These are phyloP conservation scores for Hymenoscyphus salicellus DNA, from an alignment of 2,329 filamentous ascomycete species.

Conservation along the genomic window DNA sequence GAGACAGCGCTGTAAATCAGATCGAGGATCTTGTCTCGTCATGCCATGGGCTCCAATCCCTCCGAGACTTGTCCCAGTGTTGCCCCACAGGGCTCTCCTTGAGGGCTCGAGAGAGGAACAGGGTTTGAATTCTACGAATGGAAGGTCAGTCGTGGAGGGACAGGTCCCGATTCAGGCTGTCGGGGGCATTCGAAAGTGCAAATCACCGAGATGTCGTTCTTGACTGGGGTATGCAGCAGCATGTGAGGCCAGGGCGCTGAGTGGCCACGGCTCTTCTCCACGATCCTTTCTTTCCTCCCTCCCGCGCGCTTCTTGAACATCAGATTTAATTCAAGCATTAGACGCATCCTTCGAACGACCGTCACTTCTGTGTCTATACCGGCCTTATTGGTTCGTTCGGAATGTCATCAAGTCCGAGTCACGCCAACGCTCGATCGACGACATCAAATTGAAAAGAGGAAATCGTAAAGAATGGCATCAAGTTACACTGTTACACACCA, in stretches of 20 bases:
- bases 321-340: conserved; percentile 2
- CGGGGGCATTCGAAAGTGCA: neutral
- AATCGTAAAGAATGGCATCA: neutral
- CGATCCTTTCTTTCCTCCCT: neutral
- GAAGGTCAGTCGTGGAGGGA: neutral
- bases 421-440: no score
- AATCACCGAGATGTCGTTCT: conserved; percentile 5
- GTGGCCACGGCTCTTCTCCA: conserved; percentile 2
- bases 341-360: neutral
- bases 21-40: neutral
- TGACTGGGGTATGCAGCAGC: neutral
- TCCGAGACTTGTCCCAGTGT: neutral
- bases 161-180: conserved; percentile 3
- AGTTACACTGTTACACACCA: neutral
- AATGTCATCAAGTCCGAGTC: no score
- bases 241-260: conserved; percentile 2
- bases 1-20: neutral
- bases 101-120: neutral
- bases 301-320: no score
- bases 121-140: neutral
- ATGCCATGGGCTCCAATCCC: neutral
- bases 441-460: neutral
- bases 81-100: no score
- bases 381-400: no score
- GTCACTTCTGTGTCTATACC: no score